Conservation (phyloP, 345 rosid species). For the Brassica juncea region DNA sequence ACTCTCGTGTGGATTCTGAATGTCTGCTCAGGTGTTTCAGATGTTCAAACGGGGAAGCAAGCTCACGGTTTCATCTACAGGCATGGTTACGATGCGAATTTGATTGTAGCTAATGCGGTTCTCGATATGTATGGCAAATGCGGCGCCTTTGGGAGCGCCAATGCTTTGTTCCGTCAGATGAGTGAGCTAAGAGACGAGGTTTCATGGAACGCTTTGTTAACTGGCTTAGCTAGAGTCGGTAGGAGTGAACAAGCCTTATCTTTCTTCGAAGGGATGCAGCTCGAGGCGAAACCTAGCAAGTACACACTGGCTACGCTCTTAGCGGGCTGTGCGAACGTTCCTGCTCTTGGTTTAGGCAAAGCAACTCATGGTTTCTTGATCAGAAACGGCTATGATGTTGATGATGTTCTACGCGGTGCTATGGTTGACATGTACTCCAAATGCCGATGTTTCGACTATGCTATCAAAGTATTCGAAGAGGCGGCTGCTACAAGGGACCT, state of each 20-base stretch:
- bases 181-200: slow-evolving; percentile 59
- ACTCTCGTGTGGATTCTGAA: slow-evolving; percentile 64
- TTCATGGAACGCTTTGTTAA: slow-evolving; percentile 82
- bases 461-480: slow-evolving; percentile 57
- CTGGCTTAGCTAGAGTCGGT: slow-evolving; percentile 60
- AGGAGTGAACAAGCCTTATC: slow-evolving; percentile 59
- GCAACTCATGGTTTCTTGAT: slow-evolving; percentile 75
- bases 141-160: slow-evolving; percentile 35
- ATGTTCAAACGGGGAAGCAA: slow-evolving; percentile 73
- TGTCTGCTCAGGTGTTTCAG: slow-evolving; percentile 66
- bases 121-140: slow-evolving; percentile 63
- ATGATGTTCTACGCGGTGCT: slow-evolving; percentile 61
- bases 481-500: slow-evolving; percentile 53
- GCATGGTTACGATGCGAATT: slow-evolving; percentile 47
- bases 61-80: slow-evolving; percentile 76
- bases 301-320: slow-evolving; percentile 69
- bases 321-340: slow-evolving; percentile 72
- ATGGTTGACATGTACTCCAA: slow-evolving; percentile 81
- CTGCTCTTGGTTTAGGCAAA: slow-evolving; percentile 61
- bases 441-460: slow-evolving; percentile 52
- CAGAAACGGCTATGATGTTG: slow-evolving; percentile 60
- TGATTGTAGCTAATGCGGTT: slow-evolving; percentile 66
- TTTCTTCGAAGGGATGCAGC: slow-evolving; percentile 64
- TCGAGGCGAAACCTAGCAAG: slow-evolving; percentile 61
- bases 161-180: slow-evolving; percentile 67